Percentiles rank a stretch among this genome's conserved stretches.
phyloP scores from a whole-genome alignment of 306 rosid species.

The Medicago lupulina region DNA sequence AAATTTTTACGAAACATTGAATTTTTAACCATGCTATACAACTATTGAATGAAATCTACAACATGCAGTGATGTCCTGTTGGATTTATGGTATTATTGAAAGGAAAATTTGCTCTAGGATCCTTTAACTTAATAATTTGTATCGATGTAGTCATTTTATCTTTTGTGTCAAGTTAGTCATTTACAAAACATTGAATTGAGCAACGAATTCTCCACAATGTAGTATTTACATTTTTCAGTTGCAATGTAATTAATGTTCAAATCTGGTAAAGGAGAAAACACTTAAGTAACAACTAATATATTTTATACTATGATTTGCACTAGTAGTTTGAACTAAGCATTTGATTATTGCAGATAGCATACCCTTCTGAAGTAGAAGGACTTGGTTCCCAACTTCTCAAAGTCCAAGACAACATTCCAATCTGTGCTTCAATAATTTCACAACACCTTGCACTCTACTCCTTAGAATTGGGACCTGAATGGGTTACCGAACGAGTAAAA shows the following conservation, averaged over 20 bases:
- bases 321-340: neutral
- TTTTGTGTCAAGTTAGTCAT: too few relatives aligned
- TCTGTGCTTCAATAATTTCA: constrained; percentile 88
- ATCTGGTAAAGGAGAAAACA: too few relatives aligned
- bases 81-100: constrained; percentile 5
- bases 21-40: constrained; percentile 13
- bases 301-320: neutral
- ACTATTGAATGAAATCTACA: neutral
- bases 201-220: too few relatives aligned
- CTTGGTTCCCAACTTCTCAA: constrained; percentile 81
- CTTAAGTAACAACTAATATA: too few relatives aligned
- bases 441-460: constrained; percentile 89
- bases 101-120: neutral
- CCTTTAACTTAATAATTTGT: neutral
- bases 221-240: too few relatives aligned
- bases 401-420: constrained; percentile 99
- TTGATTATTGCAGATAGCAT: constrained; percentile 77
- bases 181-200: too few relatives aligned
- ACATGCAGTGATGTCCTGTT: neutral
- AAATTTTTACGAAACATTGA: constrained; percentile 6
- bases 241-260: too few relatives aligned
- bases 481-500: constrained; percentile 76
- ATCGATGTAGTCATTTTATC: too few relatives aligned
- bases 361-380: constrained; percentile 85
- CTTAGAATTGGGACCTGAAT: constrained; percentile 74